These are phyloP conservation scores for Exophiala dermatitidis DNA, from an alignment of 2,329 filamentous ascomycete genomes.

Conservation along the genomic window DNA sequence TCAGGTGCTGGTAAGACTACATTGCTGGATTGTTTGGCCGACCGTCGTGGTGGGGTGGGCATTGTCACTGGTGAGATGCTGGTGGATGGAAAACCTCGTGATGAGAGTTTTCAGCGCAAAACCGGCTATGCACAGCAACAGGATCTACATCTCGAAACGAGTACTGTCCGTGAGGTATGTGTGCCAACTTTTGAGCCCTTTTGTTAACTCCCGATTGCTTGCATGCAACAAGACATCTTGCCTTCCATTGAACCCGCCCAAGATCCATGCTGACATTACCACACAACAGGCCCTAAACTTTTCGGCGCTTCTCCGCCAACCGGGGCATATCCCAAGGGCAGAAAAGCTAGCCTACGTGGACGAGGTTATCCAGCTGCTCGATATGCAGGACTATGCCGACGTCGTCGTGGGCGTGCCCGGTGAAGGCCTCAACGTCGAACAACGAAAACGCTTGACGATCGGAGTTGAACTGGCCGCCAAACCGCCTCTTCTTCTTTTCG, in stretches of 20 bases:
- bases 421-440: slow-evolving; percentile 57
- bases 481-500: slow-evolving; percentile 58
- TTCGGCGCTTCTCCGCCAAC: slow-evolving; percentile 77
- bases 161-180: slow-evolving; percentile 76
- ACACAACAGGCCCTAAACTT: slow-evolving; percentile 73
- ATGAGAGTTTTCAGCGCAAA: slow-evolving; percentile 78
- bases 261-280: background rate
- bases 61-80: slow-evolving; percentile 80
- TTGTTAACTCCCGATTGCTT: no score
- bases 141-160: slow-evolving; percentile 75
- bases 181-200: no score
- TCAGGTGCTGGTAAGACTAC: slow-evolving; percentile 93
- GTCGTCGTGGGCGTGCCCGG: slow-evolving; percentile 57
- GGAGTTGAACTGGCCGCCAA: slow-evolving; percentile 76
- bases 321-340: slow-evolving; percentile 56
- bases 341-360: slow-evolving; percentile 87
- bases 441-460: slow-evolving; percentile 73
- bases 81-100: slow-evolving; percentile 64
- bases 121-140: slow-evolving; percentile 90
- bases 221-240: no score
- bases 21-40: slow-evolving; percentile 75
- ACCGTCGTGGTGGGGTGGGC: slow-evolving; percentile 71
- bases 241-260: slow-evolving; percentile 46
- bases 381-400: slow-evolving; percentile 59
- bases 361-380: slow-evolving; percentile 83